Evolutionary conservation across 2,329 filamentous ascomycete genomes (phyloP), one percentile per base, ranked within the genome.

Genomic region (Alternaria ventricosa): DNA sequence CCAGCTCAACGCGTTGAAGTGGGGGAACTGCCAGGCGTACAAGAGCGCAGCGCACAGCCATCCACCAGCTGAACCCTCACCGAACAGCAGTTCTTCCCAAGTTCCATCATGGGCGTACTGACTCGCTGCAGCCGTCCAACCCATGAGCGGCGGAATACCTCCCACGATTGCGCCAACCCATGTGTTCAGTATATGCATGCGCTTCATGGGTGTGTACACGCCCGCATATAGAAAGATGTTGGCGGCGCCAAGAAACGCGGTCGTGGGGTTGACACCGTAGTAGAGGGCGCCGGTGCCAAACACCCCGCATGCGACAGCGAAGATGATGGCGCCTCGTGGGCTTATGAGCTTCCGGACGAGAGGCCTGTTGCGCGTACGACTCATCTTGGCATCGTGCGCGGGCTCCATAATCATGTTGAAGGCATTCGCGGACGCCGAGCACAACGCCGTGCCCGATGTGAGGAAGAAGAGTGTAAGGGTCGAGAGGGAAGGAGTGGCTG

Each of bases 331-430:
- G 18, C 87, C 88, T 27, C 89, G 87, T 5, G 86, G 85, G 36
- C 89, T 90, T 44, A 99, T 84, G 2, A 99, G 87, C 8, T 89
- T 89, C 51, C 96, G 88, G 4, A 97, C 96, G 1, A 99, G 85
- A 0, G 96, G 96, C 5, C 96, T 84, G 72, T 97, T 97, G 27
- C 93, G 88, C 3, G 96, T 99, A n/a, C 96, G 89, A 36, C 88
- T 90, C 96, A 99, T 99, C 74, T 92, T 89, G 49, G 94, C 93
- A 79, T 99, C 96, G 76, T 94, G 94, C 63, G 90, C 86, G 10
- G 90, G 92, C 81, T 99, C 96, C 81, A 97, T 94, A 62, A 97
- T 89, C 96, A 99, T 99, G 81, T 99, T 99, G 69, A 98, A 85
- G 2, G 96, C 89, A 78, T 99, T 99, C 46, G 96, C 96, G 63